Conservation (phyloP, 768 basidiomycete genomes). For the Mrakia frigida region DNA sequence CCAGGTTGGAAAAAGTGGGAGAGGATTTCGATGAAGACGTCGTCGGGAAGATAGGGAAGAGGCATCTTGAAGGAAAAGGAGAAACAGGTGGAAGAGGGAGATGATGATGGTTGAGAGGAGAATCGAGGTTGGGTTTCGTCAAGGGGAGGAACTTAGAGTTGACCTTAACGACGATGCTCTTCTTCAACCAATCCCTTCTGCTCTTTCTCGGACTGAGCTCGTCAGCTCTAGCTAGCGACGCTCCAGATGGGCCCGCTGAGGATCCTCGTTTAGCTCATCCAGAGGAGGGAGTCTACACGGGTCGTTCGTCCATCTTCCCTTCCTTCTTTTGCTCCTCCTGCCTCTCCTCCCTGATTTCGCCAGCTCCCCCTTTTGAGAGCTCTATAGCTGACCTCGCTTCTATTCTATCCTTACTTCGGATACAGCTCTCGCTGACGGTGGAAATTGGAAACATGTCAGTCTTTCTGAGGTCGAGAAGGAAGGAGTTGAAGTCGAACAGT, state of each 20-base stretch:
- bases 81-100: too few relatives aligned
- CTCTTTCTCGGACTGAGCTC: neutral
- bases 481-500: neutral
- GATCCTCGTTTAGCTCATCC: slow-evolving; percentile 12
- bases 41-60: too few relatives aligned
- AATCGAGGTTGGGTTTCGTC: too few relatives aligned
- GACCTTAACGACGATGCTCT: neutral
- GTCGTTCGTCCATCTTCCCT: neutral
- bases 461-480: neutral
- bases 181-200: neutral
- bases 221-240: neutral
- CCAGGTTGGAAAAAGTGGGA: too few relatives aligned
- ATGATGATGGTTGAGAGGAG: too few relatives aligned
- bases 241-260: neutral
- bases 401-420: neutral
- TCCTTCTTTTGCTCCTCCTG: too few relatives aligned
- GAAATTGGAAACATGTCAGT: neutral
- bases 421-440: neutral
- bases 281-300: neutral
- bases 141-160: too few relatives aligned
- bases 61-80: too few relatives aligned
- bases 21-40: too few relatives aligned
- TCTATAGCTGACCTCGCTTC: neutral
- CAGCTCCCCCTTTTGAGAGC: neutral
- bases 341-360: neutral